Evolutionary conservation across 1,284 basidiomycete genomes (phyloP).

Genomic region (Stygiomarasmius scandens): DNA sequence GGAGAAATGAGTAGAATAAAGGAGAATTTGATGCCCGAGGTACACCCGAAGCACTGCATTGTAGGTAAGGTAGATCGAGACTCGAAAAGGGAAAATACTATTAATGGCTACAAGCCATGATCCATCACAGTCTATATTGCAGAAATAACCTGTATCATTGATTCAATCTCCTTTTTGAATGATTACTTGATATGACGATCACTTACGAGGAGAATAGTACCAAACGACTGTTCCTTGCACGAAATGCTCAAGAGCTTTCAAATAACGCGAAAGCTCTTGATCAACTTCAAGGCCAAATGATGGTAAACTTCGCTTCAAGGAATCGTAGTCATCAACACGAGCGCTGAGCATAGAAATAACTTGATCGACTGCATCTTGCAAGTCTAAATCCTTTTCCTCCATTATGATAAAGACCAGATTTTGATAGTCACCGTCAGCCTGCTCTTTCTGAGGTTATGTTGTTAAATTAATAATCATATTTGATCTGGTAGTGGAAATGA

Average conservation of each 20-base stretch:
- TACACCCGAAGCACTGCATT: too few relatives aligned
- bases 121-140: too few relatives aligned
- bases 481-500: slow-evolving; percentile 8
- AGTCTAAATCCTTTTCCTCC: slow-evolving; percentile 41
- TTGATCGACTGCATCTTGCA: slow-evolving; percentile 46
- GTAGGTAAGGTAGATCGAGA: too few relatives aligned
- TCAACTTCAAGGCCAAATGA: slow-evolving; percentile 46
- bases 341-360: slow-evolving; percentile 43
- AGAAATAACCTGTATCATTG: too few relatives aligned
- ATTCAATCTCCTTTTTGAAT: too few relatives aligned
- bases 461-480: slow-evolving; percentile 12
- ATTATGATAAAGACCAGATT: slow-evolving; percentile 52
- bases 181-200: too few relatives aligned
- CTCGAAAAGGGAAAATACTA: too few relatives aligned
- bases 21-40: too few relatives aligned
- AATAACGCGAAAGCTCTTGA: slow-evolving; percentile 38
- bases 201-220: slow-evolving; percentile 40
- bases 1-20: too few relatives aligned
- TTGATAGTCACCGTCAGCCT: slow-evolving; percentile 51
- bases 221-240: slow-evolving; percentile 51
- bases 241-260: slow-evolving; percentile 46
- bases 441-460: slow-evolving; percentile 43
- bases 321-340: slow-evolving; percentile 43
- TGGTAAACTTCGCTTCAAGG: slow-evolving; percentile 39
- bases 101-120: too few relatives aligned